Base-by-base conservation (phyloP, 176 grass and related monocot genomes). In the Olyra latifolia region DNA sequence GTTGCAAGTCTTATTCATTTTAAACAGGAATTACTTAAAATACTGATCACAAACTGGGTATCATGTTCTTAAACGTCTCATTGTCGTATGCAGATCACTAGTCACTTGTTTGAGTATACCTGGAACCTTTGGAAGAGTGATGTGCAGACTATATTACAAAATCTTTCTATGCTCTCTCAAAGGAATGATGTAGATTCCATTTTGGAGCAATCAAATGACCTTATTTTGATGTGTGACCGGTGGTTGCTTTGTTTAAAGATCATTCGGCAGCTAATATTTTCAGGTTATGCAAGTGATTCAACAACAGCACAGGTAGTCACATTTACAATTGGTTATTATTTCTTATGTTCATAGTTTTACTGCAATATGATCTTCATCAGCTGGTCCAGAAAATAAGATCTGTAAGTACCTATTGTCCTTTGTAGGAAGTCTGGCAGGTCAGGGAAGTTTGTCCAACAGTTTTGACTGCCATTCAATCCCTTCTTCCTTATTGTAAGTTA, bases 61-160 rank as follows among this genome's bases (percentile, higher is more conserved):
- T 47, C 67, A 69, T 40, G 15, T 71, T 76, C n/a, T 80, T 22
- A 63, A 50, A 77, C 56, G 55, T 72, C 41, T 66, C 20, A 11
- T 29, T 62, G 56, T 71, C 11, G 19, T 66, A 64, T 79, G 69
- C 82, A 99, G 96, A 99, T 99, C 70, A 94, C 96, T 45, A 85
- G 81, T 63, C 93, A 90, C 57, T 89, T 98, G 77, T 98, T 93
- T 85, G 96, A 98, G 66, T 95, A 91, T 81, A 95, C 92, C 17
- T 95, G 96, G 96, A 98, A 93, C 80, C 89, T 95, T 45, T 98
- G 96, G 96, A 98, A 95, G 84, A 92, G 84, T 1, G 92, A 98
- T 53, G 83, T 95, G 61, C 92, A 93, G 79, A 88, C 83, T 78
- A 93, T 95, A 87, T 87, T 98, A 61, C 96, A 98, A 50, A 95